Base-by-base conservation (phyloP, 371 early-diverging fungal species). In the Mortierella sp. region DNA sequence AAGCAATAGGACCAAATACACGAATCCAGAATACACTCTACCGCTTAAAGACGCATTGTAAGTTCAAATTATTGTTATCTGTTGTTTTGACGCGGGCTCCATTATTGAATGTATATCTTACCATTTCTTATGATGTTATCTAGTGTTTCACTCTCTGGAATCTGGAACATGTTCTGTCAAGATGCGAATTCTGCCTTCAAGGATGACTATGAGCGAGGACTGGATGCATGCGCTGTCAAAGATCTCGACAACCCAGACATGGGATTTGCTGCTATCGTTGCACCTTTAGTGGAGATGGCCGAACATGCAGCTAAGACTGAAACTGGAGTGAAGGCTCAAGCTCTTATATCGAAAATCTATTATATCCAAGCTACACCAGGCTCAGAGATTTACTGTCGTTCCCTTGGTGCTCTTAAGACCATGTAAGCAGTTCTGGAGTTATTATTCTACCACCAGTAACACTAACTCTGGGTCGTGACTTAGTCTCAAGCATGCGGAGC, bases 401-500 rank as follows among this genome's bases (percentile, higher is more conserved):
- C 58, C 11, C 28, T 57, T 11, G 58, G 26, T 26, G 58, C 58
- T 57, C 58, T 57, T 26, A 57, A 57, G 26, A 57, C 58, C 7
- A 57, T 57, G 58, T 57, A 57, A 57, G 58, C 26, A n/a, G n/a
- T n/a, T n/a, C n/a, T n/a, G n/a, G n/a, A n/a, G n/a, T n/a, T n/a
- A n/a, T n/a, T n/a, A n/a, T n/a, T 28, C 26, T 26, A n/a, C 28
- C 9, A n/a, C 58, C 58, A 57, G 26, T 57, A n/a, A 26, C 58
- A 57, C 26, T 57, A 57, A 57, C 11, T 2, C 58, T 57, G 26
- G 45, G 45, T 58, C 42, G 14, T 47, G 52, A 50, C 65, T 50
- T 68, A 75, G 76, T 38, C 70, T 75, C 24, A 68, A 75, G 70
- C 76, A 68, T 38, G 76, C 52, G 38, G 52, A 75, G 70, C 50